Evolutionary conservation across 257 asterid species (phyloP), one percentile per base, ranked within the genome.

Genomic region (Lycium barbarum): DNA sequence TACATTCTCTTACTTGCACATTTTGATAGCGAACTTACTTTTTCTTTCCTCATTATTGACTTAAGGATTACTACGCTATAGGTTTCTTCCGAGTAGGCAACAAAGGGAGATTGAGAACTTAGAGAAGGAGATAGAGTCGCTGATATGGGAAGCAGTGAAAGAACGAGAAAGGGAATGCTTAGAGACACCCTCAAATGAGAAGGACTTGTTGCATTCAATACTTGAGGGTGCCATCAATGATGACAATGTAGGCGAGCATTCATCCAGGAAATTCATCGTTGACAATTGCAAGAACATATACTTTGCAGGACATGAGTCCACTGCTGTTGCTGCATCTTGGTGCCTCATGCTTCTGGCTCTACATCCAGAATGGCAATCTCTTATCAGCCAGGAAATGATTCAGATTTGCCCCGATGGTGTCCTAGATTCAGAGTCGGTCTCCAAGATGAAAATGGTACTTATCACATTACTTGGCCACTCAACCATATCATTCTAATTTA

Each of bases 241-340:
- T 22, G 85, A 40, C 0, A 83, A 15, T 18, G 87, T 91, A 51
- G 96, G 86, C 55, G 84, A 88, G 58, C 88, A 88, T 26, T 91
- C 94, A 7, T 92, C 95, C 12, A 91, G 84, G 88, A 89, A 91
- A 58, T 93, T 95, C 90, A 90, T 93, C 12, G 97, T 95, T n/a
- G 98, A 95, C 82, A 95, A 95, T 85, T 95, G 98, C 92, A 95
- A 95, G 89, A 95, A 92, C 90, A 92, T 95, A 26, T 95, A 95
- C 80, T 95, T 95, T 33, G 98, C 98, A 0, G 98, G 98, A 26
- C 95, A 95, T 6, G 98, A 95, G 68, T 91, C 98, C 36, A 95
- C 98, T 0, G 98, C 98, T 3, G 92, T 91, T 17, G 98, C 98
- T 2, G 92, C 97, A 22, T 90, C 98, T 0, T 95, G 98, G 98